Evolutionary conservation across 345 rosid genomes (phyloP).

Genomic region (Aurinia saxatilis): DNA sequence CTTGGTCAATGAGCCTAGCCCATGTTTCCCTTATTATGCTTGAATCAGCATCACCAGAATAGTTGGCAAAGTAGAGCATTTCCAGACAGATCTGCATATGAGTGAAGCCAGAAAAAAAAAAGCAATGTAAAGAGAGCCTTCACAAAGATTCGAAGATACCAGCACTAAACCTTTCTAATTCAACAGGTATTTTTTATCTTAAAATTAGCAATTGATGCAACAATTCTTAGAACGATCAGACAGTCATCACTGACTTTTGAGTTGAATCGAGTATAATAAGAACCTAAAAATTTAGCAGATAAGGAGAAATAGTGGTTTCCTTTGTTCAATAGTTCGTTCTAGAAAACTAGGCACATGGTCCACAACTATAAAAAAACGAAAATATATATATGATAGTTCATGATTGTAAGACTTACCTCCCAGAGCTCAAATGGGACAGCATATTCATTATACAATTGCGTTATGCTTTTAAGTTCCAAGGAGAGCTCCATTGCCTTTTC

Average conservation of each 20-base stretch:
- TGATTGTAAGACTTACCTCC: conserved; percentile 53
- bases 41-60: conserved; percentile 87
- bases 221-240: background rate
- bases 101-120: conserved; percentile 24
- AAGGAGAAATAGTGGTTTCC: background rate
- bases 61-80: conserved; percentile 92
- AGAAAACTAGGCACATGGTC: background rate
- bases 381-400: background rate
- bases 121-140: background rate
- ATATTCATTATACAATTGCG: conserved; percentile 91
- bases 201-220: background rate
- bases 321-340: background rate
- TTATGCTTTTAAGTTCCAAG: conserved; percentile 81
- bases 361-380: background rate
- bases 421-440: conserved; percentile 97
- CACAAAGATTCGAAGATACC: background rate
- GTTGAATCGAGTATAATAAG: background rate
- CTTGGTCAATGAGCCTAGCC: conserved; percentile 90
- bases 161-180: background rate
- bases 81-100: conserved; percentile 69
- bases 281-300: background rate
- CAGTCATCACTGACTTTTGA: background rate
- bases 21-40: conserved; percentile 91
- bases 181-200: background rate
- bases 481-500: conserved; percentile 92